Conservation (phyloP, 2,329 filamentous ascomycete genomes). For the Fusarium luffae region DNA sequence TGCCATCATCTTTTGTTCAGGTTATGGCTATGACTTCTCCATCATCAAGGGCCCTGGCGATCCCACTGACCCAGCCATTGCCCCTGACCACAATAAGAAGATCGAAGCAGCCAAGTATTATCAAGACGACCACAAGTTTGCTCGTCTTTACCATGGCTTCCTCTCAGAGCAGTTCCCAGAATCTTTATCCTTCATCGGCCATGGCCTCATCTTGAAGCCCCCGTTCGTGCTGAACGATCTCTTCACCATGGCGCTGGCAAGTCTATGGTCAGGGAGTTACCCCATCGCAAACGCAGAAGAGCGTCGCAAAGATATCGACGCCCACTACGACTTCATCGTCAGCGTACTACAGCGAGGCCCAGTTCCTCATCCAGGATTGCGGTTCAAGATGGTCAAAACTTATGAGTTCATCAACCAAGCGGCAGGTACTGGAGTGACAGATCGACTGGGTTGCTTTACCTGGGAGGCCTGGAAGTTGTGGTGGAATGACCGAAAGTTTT, state of each 20-base stretch:
- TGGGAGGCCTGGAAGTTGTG: constrained; percentile 57
- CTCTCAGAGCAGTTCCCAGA: constrained; percentile 49
- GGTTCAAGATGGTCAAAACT: constrained; percentile 35
- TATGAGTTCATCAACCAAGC: constrained; percentile 54
- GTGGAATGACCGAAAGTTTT: constrained; percentile 55
- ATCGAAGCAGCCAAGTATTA: constrained; percentile 41
- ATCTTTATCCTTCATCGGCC: constrained; percentile 48
- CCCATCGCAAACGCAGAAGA: constrained; percentile 36
- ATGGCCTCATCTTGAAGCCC: constrained; percentile 41
- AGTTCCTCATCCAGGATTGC: constrained; percentile 42
- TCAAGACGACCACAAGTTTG: constrained; percentile 39
- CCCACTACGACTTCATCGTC: constrained; percentile 43
- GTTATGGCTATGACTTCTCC: constrained; percentile 48
- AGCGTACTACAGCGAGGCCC: constrained; percentile 40
- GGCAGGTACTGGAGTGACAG: constrained; percentile 56
- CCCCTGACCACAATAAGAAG: constrained; percentile 43
- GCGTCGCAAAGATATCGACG: constrained; percentile 45
- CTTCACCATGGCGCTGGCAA: constrained; percentile 46
- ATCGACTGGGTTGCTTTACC: constrained; percentile 53
- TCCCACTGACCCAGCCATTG: constrained; percentile 42
- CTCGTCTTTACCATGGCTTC: constrained; percentile 48
- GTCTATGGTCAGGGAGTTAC: constrained; percentile 45
- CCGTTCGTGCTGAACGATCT: constrained; percentile 47
- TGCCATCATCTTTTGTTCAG: constrained; percentile 49
- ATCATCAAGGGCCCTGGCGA: constrained; percentile 45